These are phyloP conservation scores for Nitzschia sp. DNA, from an alignment of 108 stramenopile genomes.

Conservation along the genomic window DNA sequence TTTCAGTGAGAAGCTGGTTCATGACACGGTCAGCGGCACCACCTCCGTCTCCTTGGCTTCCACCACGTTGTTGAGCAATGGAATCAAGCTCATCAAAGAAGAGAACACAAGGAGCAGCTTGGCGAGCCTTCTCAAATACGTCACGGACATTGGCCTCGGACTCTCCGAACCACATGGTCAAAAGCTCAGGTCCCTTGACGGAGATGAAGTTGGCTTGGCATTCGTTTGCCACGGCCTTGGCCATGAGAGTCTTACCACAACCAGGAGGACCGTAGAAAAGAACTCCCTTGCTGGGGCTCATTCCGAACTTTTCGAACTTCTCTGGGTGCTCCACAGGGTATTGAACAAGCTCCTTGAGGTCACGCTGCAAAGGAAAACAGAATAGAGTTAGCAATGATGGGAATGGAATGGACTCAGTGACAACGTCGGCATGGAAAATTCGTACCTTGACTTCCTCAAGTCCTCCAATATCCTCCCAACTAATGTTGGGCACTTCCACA, in stretches of 20 bases:
- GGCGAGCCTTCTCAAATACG: slow-evolving; percentile 99
- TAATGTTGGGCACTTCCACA: slow-evolving; percentile 98
- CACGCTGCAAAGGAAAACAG: slow-evolving; percentile 66
- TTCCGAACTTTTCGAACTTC: slow-evolving; percentile 99
- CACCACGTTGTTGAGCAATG: slow-evolving; percentile 97
- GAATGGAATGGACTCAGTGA: too few species aligned
- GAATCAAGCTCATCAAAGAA: slow-evolving; percentile 99
- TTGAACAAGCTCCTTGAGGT: slow-evolving; percentile 99
- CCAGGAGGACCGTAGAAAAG: slow-evolving; percentile 99
- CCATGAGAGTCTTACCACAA: slow-evolving; percentile 99
- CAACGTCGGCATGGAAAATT: background rate
- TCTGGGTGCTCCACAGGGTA: slow-evolving; percentile 99
- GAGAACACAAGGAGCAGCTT: slow-evolving; percentile 98
- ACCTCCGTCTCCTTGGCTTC: slow-evolving; percentile 93
- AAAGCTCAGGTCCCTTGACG: slow-evolving; percentile 99
- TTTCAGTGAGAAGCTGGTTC: slow-evolving; percentile 99
- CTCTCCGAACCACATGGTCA: slow-evolving; percentile 99
- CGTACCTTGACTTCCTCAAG: slow-evolving; percentile 95
- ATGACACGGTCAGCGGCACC: slow-evolving; percentile 99
- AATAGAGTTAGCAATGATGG: too few species aligned
- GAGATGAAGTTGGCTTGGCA: slow-evolving; percentile 99
- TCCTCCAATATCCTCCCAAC: slow-evolving; percentile 99
- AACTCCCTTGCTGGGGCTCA: slow-evolving; percentile 97
- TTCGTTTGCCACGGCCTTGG: slow-evolving; percentile 99
- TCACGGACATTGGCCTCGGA: slow-evolving; percentile 99